phyloP scores from a whole-genome alignment of 108 stramenopile species.

The Cyclotella cryptica region DNA sequence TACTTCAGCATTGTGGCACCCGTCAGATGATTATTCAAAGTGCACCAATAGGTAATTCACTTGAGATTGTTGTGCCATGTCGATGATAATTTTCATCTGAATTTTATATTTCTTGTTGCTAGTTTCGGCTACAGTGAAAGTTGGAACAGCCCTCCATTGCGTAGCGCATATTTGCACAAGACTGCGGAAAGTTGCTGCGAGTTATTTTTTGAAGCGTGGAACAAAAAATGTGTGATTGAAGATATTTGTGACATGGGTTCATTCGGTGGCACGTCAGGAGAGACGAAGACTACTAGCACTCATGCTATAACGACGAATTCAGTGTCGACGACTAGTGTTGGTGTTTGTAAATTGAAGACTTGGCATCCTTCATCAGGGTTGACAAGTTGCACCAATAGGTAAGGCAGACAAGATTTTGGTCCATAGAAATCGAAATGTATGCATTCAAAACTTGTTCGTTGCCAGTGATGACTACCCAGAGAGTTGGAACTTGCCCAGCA shows the following conservation, averaged over 20 bases:
- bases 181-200: neutral
- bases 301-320: too few species aligned
- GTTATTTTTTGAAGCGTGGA: neutral
- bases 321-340: too few species aligned
- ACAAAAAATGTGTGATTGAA: constrained; percentile 1
- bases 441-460: neutral
- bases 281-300: neutral
- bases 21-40: neutral
- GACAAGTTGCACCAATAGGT: neutral
- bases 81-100: neutral
- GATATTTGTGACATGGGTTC: neutral
- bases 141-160: neutral
- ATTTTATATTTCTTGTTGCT: neutral
- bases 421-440: too few species aligned
- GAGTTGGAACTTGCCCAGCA: neutral
- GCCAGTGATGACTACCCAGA: constrained; percentile 4
- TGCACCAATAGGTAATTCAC: constrained; percentile 1
- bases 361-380: neutral
- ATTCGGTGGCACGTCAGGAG: neutral
- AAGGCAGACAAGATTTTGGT: neutral
- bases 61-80: neutral
- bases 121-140: neutral
- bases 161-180: neutral
- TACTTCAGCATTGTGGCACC: neutral
- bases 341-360: neutral